Base-by-base conservation (phyloP, 768 basidiomycete genomes). In the Infundibulicybe gibba region DNA sequence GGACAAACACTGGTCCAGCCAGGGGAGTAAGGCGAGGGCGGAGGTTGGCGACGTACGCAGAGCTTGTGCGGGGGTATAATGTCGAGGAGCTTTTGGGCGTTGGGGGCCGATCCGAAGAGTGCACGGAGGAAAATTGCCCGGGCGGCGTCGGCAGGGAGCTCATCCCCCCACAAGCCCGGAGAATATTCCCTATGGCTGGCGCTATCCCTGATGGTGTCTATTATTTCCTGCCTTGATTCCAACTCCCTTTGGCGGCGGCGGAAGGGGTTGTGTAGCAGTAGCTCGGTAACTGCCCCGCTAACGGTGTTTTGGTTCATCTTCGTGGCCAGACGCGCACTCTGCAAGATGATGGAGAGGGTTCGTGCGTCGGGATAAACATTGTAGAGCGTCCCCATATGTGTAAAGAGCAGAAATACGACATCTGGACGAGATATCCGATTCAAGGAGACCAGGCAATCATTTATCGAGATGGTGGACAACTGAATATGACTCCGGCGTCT, bases 331-430 rank as follows among this genome's bases (percentile, higher is more conserved):
- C 81, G 69, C 1, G 85, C 82, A 1, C 81, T 69, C 44, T 81
- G 74, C 41, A 91, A 71, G 10, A 92, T 57, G 44, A 83, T 68
- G 38, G 72, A 69, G 44, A 92, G 74, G 25, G 85, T 79, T 42
- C 63, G 60, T 14, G 71, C 60, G 40, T 85, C 77, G 0, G 83
- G 84, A 3, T 66, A 60, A 0, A 83, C 66, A 4, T 68, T 72
- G 59, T 86, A 93, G 3, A 90, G 60, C 0, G 62, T 55, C 3
- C 67, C 66, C 64, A 89, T 77, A 19, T 80, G 63, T n/a, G 84
- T 80, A 85, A 87, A 92, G 1, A 90, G 55, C 37, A 65, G 65
- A 59, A 87, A 83, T 3, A 84, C 73, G 6, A 75, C 65, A 53
- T 87, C 85, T 0, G 85, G 84, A 3, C 86, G 77, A 25, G 71